Conservation (phyloP, 805 yeast species). For the Sugiyamaella qingdaonensis region DNA sequence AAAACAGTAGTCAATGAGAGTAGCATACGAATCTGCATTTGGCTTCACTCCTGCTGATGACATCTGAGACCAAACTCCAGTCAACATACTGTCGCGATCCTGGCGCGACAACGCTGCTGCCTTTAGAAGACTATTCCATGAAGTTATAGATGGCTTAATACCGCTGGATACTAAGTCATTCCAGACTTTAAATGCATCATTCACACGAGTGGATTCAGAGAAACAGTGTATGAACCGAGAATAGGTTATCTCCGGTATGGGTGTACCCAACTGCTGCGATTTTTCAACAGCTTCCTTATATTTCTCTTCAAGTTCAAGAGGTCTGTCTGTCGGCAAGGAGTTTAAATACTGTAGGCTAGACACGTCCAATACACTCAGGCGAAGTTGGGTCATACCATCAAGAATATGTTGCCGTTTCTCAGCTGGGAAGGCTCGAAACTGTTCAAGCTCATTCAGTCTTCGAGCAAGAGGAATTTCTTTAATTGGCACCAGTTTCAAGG, state of each 20-base stretch:
- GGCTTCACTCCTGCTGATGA: slow-evolving; percentile 36
- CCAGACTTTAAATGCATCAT: slow-evolving; percentile 42
- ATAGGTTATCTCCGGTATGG: slow-evolving; percentile 25
- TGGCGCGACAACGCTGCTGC: slow-evolving; percentile 38
- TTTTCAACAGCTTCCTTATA: slow-evolving; percentile 26
- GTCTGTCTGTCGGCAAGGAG: slow-evolving; percentile 22
- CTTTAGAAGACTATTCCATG: slow-evolving; percentile 59
- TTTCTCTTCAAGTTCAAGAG: slow-evolving; percentile 22
- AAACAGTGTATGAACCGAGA: slow-evolving; percentile 30
- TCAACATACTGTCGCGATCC: slow-evolving; percentile 25
- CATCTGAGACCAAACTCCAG: slow-evolving; percentile 37
- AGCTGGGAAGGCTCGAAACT: slow-evolving; percentile 9
- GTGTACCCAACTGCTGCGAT: slow-evolving; percentile 8
- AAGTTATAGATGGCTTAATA: slow-evolving; percentile 39
- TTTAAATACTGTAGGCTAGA: slow-evolving; percentile 20
- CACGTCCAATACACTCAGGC: slow-evolving; percentile 20
- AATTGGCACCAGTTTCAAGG: slow-evolving; percentile 29
- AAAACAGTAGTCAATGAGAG: slow-evolving; percentile 46
- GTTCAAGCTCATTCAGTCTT: slow-evolving; percentile 12
- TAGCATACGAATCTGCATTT: slow-evolving; percentile 46
- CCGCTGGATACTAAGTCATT: slow-evolving; percentile 42
- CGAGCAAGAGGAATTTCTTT: slow-evolving; percentile 22
- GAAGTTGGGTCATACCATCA: slow-evolving; percentile 20
- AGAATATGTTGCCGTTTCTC: slow-evolving; percentile 8
- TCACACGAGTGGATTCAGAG: slow-evolving; percentile 27